phyloP scores from a whole-genome alignment of 257 asterid species.

The Marsdenia floribunda region DNA sequence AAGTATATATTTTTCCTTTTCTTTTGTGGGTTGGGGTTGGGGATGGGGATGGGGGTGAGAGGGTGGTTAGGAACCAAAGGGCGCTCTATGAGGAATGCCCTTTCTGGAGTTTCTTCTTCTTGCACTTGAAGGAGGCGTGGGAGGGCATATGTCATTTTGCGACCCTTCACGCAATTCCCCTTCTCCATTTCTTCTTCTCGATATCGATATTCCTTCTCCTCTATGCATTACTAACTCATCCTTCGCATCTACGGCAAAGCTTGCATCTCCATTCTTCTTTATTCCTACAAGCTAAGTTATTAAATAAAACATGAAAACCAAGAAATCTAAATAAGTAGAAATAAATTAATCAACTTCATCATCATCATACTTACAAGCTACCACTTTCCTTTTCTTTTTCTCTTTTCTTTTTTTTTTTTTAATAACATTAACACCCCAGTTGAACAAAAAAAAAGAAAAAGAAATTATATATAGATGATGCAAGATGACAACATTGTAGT shows the following conservation, averaged over 20 bases:
- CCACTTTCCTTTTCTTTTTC: not conserved
- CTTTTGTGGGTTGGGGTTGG: too few relatives aligned
- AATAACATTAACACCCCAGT: not conserved
- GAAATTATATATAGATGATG: not conserved
- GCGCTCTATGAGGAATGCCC: conserved; percentile 96
- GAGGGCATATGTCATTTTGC: conserved; percentile 81
- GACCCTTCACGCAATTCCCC: conserved; percentile 74
- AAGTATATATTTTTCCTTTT: too few relatives aligned
- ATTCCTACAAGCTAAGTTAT: conserved; percentile 73
- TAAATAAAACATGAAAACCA: conserved; percentile 6
- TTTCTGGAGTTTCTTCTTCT: conserved; percentile 65
- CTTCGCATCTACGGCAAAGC: conserved; percentile 48
- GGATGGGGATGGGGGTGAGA: too few relatives aligned
- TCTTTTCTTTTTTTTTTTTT: not conserved
- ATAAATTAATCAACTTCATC: too few relatives aligned
- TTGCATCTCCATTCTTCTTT: conserved; percentile 74
- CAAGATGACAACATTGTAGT: conserved; percentile 1
- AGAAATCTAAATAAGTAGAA: not conserved
- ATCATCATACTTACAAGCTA: not conserved
- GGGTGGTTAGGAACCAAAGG: conserved; percentile 53
- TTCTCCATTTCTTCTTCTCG: conserved; percentile 41
- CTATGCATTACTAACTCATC: conserved; percentile 43
- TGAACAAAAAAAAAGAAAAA: not conserved
- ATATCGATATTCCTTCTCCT: conserved; percentile 55
- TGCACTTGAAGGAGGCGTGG: conserved; percentile 75